phyloP scores from a whole-genome alignment of 768 basidiomycete species.

The Dendrothele bispora region DNA sequence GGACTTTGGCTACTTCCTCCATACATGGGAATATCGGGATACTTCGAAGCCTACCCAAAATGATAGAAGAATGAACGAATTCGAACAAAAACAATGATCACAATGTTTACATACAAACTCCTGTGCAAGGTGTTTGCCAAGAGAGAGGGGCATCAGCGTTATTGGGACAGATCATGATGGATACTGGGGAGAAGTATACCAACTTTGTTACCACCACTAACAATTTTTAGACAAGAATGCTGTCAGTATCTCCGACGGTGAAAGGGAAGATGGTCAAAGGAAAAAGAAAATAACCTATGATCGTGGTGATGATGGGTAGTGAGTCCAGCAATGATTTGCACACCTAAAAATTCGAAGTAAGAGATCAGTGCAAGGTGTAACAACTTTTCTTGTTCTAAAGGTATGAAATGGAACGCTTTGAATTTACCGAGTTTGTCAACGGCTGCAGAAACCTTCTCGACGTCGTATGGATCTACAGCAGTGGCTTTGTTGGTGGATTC shows the following conservation, averaged over 20 bases:
- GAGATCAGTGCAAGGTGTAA: not conserved
- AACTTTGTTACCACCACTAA: slow-evolving; percentile 9
- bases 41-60: slow-evolving; percentile 35
- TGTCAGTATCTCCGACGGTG: not conserved
- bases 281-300: slow-evolving; percentile 86
- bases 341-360: slow-evolving; percentile 22
- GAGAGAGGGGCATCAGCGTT: slow-evolving; percentile 2
- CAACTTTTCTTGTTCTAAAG: not conserved
- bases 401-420: not conserved
- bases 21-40: slow-evolving; percentile 60
- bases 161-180: not conserved
- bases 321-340: slow-evolving; percentile 68
- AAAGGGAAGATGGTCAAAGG: slow-evolving; percentile 25
- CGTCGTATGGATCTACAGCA: slow-evolving; percentile 79
- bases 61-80: slow-evolving; percentile 1
- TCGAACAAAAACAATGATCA: not conserved
- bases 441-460: slow-evolving; percentile 61
- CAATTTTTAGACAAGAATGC: not conserved
- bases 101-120: slow-evolving; percentile 46
- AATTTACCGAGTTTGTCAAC: slow-evolving; percentile 57
- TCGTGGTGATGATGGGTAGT: slow-evolving; percentile 95
- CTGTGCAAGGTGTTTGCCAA: slow-evolving; percentile 32
- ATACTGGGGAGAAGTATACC: not conserved
- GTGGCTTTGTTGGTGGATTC: slow-evolving; percentile 66
- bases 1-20: slow-evolving; percentile 76